Evolutionary conservation across 768 basidiomycete species (phyloP), one percentile per base, ranked within the genome.

Genomic region (Baorangia bicolor): DNA sequence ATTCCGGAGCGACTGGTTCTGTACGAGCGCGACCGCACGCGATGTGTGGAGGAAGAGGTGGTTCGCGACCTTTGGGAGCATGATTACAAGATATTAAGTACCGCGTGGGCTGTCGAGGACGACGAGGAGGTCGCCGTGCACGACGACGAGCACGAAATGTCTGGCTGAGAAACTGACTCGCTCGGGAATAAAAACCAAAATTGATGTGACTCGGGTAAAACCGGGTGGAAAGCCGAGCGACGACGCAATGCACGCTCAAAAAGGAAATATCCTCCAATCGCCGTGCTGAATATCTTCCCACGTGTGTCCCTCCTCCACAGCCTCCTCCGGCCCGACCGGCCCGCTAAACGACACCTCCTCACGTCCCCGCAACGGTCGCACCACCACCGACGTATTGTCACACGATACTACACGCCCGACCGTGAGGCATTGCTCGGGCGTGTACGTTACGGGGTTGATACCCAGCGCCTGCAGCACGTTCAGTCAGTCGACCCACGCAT

Each of bases 61-160:
- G n/a, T 85, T 87, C 30, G 88, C 86, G 74, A 89, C 86, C 73
- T 91, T 90, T 48, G 91, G 90, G 66, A 94, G 75, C 91, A 93
- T 93, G 34, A 57, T 47, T 59, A 55, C 47, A 45, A 38, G 35
- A 11, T 50, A 37, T 12, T 54, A 51, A 28, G 5, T 2, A 16
- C 30, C 45, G 45, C 21, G 45, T n/a, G 4, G 28, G 45, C 1
- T 34, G 45, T 34, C 51, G 51, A n/a, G 14, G 42, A 35, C 51
- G 51, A 38, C 47, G 58, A 42, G 2, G 54, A 20, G 20, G 20
- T 46, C 51, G 55, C n/a, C 44, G 35, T 14, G 11, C 12, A 21
- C 45, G 52, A 51, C 35, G 57, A 40, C 5, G n/a, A n/a, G n/a
- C n/a, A n/a, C n/a, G 20, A 20, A 38, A 38, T 34, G 37, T n/a